These are phyloP conservation scores for Colletotrichum liaoningense DNA, from an alignment of 2,329 filamentous ascomycete species.

Conservation along the genomic window DNA sequence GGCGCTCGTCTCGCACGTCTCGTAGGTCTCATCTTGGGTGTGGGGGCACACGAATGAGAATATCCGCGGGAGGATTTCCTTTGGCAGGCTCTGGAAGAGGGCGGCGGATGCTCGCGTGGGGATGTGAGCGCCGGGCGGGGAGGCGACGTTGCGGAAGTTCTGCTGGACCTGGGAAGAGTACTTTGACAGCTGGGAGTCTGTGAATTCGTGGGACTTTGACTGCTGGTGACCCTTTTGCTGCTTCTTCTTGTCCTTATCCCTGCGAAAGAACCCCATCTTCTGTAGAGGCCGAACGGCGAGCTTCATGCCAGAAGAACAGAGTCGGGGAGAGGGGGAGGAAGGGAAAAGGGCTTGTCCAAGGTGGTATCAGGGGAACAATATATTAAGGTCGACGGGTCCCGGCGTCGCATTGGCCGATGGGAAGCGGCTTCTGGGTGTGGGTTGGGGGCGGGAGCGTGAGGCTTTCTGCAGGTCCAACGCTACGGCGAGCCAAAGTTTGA, in stretches of 20 bases:
- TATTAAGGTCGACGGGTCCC: constrained; percentile 31
- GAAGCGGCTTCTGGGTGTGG: constrained; percentile 20
- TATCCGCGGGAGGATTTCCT: constrained; percentile 78
- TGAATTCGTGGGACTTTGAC: constrained; percentile 22
- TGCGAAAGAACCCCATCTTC: constrained; percentile 35
- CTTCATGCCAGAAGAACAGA: constrained; percentile 25
- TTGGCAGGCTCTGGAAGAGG: constrained; percentile 68
- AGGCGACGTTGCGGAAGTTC: constrained; percentile 28
- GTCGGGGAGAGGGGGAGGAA: background rate
- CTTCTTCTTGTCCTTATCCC: constrained; percentile 38
- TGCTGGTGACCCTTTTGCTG: constrained; percentile 18
- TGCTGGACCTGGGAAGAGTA: constrained; percentile 33
- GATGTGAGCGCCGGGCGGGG: constrained; percentile 41
- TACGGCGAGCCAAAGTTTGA: constrained; percentile 25
- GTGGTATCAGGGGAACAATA: constrained; percentile 31
- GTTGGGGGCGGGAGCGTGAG: constrained; percentile 19
- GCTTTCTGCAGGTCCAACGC: constrained; percentile 30
- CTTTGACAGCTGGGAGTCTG: constrained; percentile 29
- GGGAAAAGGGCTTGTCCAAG: constrained; percentile 1
- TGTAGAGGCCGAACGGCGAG: constrained; percentile 34
- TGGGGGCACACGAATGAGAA: constrained; percentile 89
- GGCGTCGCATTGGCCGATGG: constrained; percentile 27
- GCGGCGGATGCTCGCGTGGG: constrained; percentile 55
- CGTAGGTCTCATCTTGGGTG: constrained; percentile 79
- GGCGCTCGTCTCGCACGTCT: constrained; percentile 84